Evolutionary conservation across 768 basidiomycete genomes (phyloP).

Genomic region (Lyophyllum shimeji): DNA sequence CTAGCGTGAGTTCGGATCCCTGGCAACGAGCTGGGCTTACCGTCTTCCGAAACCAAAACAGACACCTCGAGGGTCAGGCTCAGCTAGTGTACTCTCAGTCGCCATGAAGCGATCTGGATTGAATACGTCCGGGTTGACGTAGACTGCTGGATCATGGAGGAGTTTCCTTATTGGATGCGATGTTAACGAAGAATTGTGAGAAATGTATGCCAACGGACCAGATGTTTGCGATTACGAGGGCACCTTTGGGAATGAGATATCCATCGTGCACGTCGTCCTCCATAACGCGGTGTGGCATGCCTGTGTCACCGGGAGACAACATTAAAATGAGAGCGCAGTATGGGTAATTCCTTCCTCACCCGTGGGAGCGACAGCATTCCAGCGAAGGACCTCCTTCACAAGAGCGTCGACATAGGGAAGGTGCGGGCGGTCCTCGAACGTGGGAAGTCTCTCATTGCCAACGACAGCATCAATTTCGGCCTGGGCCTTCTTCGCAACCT

Average conservation of each 20-base stretch:
- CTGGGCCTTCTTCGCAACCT: slow-evolving; percentile 58
- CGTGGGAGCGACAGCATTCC: slow-evolving; percentile 45
- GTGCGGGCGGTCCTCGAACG: slow-evolving; percentile 52
- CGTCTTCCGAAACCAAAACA: slow-evolving; percentile 76
- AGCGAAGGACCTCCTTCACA: slow-evolving; percentile 56
- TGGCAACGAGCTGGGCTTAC: slow-evolving; percentile 26
- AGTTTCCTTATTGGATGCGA: slow-evolving; percentile 39
- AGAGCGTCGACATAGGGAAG: slow-evolving; percentile 65
- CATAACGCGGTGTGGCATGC: slow-evolving; percentile 53
- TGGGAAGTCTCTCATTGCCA: slow-evolving; percentile 60
- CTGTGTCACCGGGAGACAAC: slow-evolving; percentile 26
- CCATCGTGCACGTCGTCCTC: slow-evolving; percentile 64
- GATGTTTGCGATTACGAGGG: slow-evolving; percentile 51
- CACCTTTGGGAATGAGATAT: slow-evolving; percentile 59
- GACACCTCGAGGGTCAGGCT: slow-evolving; percentile 58
- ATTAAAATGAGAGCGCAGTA: slow-evolving; percentile 8
- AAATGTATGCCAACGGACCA: slow-evolving; percentile 32
- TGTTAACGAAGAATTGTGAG: too few species aligned
- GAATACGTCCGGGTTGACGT: slow-evolving; percentile 54
- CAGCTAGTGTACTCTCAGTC: slow-evolving; percentile 38
- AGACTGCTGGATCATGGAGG: slow-evolving; percentile 52
- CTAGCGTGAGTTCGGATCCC: slow-evolving; percentile 2
- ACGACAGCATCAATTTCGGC: slow-evolving; percentile 60
- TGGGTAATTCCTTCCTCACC: slow-evolving; percentile 27
- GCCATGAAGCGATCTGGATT: slow-evolving; percentile 61